These are phyloP conservation scores for Pyracantha coccinea DNA, from an alignment of 331 rosid genomes.

Conservation along the genomic window DNA sequence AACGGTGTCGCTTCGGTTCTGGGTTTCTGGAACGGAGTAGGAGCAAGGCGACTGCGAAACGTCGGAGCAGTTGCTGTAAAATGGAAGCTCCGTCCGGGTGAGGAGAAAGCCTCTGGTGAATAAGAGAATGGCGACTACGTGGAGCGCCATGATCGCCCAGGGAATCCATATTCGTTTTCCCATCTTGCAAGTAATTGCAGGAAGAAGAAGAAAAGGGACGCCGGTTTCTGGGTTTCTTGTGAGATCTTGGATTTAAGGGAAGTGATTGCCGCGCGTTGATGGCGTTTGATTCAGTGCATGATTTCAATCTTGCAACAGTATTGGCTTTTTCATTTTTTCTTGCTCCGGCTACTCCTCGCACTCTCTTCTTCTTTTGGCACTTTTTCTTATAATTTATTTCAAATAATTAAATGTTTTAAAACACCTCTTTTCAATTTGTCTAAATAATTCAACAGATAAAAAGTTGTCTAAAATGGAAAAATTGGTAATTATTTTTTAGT, in stretches of 20 bases:
- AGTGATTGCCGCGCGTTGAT: background rate
- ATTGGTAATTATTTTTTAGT: too few relatives aligned
- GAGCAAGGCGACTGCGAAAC: slow-evolving; percentile 57
- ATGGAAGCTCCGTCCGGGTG: slow-evolving; percentile 90
- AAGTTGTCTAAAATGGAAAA: too few relatives aligned
- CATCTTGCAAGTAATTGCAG: background rate
- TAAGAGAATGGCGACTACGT: slow-evolving; percentile 45
- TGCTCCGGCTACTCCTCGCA: too few relatives aligned
- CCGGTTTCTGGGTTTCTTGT: background rate
- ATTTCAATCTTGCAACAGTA: too few relatives aligned
- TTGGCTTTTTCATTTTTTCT: too few relatives aligned
- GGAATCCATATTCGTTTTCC: slow-evolving; percentile 43
- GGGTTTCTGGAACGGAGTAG: background rate
- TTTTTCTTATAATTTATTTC: too few relatives aligned
- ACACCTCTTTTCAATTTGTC: too few relatives aligned
- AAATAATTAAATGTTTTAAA: too few relatives aligned
- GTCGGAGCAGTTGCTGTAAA: slow-evolving; percentile 64
- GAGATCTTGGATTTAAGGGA: background rate
- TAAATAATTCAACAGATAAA: too few relatives aligned
- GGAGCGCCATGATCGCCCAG: slow-evolving; percentile 58
- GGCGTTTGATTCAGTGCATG: background rate
- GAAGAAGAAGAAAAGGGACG: background rate
- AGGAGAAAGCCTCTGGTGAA: slow-evolving; percentile 91
- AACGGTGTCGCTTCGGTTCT: background rate
- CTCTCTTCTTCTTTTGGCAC: background rate